Evolutionary conservation across 768 basidiomycete species (phyloP).

Genomic region (Candolleomyces eurysporus): DNA sequence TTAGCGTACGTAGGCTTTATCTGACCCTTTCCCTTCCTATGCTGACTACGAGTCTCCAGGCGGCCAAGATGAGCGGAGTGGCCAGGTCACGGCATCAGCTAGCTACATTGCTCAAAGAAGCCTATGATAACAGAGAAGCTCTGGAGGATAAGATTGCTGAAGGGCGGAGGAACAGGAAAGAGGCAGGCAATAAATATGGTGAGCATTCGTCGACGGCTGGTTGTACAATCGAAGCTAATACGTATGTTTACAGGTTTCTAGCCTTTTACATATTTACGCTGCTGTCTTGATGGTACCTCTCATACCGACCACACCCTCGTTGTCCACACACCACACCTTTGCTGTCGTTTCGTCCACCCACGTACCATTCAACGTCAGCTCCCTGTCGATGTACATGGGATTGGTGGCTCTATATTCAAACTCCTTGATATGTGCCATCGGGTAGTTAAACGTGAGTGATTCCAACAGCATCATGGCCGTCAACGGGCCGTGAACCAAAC

Average conservation of each 20-base stretch:
- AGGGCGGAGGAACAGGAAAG: slow-evolving; percentile 79
- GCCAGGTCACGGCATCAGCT: slow-evolving; percentile 78
- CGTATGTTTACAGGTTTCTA: slow-evolving; percentile 27
- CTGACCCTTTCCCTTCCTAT: neutral
- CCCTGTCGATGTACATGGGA: slow-evolving; percentile 54
- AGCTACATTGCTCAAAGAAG: slow-evolving; percentile 76
- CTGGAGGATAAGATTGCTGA: slow-evolving; percentile 84
- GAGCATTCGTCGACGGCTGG: slow-evolving; percentile 17
- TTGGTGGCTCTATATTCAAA: slow-evolving; percentile 75
- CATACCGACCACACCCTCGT: slow-evolving; percentile 66
- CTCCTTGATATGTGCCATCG: slow-evolving; percentile 40
- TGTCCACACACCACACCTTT: slow-evolving; percentile 58
- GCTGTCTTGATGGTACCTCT: slow-evolving; percentile 41
- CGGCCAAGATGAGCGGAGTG: slow-evolving; percentile 66
- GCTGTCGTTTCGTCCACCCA: slow-evolving; percentile 38
- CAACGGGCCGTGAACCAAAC: slow-evolving; percentile 83
- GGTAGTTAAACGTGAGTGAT: slow-evolving; percentile 47
- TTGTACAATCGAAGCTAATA: neutral
- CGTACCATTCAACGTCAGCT: slow-evolving; percentile 45
- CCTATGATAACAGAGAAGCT: slow-evolving; percentile 79
- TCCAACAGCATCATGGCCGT: slow-evolving; percentile 81
- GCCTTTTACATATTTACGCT: neutral
- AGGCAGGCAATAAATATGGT: slow-evolving; percentile 93
- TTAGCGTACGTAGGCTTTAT: slow-evolving; percentile 51
- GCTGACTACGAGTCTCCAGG: slow-evolving; percentile 33